Evolutionary conservation across 768 basidiomycete genomes (phyloP).

Genomic region (Lyophyllum shimeji): DNA sequence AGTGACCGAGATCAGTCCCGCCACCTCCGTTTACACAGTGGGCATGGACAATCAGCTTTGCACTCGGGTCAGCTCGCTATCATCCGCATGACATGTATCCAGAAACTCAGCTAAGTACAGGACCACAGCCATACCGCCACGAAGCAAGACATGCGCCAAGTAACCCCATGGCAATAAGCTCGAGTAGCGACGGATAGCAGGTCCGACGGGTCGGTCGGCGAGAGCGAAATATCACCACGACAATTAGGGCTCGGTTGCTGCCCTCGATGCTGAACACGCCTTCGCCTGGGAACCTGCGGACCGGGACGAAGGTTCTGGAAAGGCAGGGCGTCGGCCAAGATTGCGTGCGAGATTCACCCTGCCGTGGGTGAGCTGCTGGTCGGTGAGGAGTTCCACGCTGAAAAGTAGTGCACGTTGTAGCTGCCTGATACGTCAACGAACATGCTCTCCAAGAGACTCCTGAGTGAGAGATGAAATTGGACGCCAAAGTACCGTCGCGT

Average conservation of each 20-base stretch:
- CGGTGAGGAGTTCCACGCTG: neutral
- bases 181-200: neutral
- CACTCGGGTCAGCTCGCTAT: neutral
- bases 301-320: neutral
- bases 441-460: neutral
- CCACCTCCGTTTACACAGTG: neutral
- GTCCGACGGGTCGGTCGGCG: neutral
- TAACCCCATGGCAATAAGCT: slow-evolving; percentile 1
- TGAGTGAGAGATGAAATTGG: neutral
- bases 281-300: neutral
- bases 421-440: neutral
- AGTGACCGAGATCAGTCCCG: neutral
- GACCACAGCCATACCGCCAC: too few species aligned
- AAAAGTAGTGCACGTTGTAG: neutral
- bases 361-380: neutral
- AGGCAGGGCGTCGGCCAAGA: neutral
- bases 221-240: neutral
- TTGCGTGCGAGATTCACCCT: neutral
- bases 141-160: neutral
- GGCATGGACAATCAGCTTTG: neutral
- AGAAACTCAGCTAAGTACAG: neutral
- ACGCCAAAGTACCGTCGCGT: neutral
- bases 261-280: slow-evolving; percentile 2
- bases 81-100: neutral
- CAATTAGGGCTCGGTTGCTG: neutral